Conservation (phyloP, 164 flowering plant genomes). For the Akebia trifoliata region DNA sequence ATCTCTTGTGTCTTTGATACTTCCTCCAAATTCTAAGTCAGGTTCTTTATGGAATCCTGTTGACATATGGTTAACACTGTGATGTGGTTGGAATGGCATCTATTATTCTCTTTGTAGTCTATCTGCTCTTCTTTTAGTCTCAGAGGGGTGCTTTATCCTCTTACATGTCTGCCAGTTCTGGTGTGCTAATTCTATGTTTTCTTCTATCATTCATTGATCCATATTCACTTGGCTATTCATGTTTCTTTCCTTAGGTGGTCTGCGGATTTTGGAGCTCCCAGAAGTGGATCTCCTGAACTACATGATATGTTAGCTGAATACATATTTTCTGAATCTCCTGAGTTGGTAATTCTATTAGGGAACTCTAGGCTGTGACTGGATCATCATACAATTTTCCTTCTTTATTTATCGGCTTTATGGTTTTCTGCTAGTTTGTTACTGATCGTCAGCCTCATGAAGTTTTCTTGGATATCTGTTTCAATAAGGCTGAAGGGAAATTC, state of each 20-base stretch:
- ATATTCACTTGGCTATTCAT: conserved; percentile 1
- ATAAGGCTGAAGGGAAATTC: background rate
- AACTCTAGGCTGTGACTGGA: background rate
- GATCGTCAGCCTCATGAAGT: background rate
- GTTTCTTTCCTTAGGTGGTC: conserved; percentile 70
- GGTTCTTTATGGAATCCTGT: background rate
- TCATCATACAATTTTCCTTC: background rate
- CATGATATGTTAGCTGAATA: conserved; percentile 92
- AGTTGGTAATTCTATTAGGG: conserved; percentile 52
- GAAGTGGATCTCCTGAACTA: conserved; percentile 71
- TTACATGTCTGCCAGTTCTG: background rate
- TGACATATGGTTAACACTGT: too few relatives aligned
- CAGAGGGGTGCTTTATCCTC: background rate
- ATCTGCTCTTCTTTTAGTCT: too few relatives aligned
- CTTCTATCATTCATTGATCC: background rate
- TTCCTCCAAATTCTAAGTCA: background rate
- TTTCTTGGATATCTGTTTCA: background rate
- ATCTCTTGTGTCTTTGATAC: background rate
- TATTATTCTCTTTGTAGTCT: too few relatives aligned
- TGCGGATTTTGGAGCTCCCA: conserved; percentile 65
- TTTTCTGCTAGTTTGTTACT: background rate
- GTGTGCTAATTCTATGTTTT: background rate
- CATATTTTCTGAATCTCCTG: conserved; percentile 82
- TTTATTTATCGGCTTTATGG: background rate
- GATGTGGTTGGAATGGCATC: too few relatives aligned